phyloP scores from a whole-genome alignment of 2,329 filamentous ascomycete species.

The Aspergillus tubingensis region DNA sequence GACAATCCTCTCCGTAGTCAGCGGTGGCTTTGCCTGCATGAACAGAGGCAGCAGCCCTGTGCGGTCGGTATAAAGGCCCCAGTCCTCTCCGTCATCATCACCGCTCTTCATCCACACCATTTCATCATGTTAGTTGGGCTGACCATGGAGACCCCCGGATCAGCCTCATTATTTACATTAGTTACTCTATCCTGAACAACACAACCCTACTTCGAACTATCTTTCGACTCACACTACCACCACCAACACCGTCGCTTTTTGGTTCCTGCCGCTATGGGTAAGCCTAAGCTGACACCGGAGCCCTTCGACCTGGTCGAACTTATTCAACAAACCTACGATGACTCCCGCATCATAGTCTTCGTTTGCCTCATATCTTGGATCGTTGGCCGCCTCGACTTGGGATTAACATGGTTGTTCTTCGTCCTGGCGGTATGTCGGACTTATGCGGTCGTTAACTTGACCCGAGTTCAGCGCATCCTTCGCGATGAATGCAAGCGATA shows the following conservation, averaged over 20 bases:
- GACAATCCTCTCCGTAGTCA: background rate
- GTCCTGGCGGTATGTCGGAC: conserved; percentile 19
- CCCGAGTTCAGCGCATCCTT: conserved; percentile 16
- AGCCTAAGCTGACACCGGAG: background rate
- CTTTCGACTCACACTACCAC: background rate
- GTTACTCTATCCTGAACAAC: background rate
- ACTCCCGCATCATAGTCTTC: conserved; percentile 20
- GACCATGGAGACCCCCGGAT: background rate
- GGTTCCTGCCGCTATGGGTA: conserved; percentile 8
- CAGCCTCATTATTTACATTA: background rate
- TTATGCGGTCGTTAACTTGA: conserved; percentile 13
- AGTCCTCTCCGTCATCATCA: background rate
- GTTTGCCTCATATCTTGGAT: conserved; percentile 18
- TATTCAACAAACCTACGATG: conserved; percentile 18
- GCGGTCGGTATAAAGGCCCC: background rate
- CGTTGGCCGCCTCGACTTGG: conserved; percentile 16
- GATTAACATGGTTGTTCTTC: conserved; percentile 15
- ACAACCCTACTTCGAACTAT: background rate
- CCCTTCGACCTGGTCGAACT: conserved; percentile 3
- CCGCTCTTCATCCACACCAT: background rate
- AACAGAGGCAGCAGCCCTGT: conserved; percentile 1
- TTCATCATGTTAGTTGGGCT: background rate
- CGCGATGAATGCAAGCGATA: conserved; percentile 18
- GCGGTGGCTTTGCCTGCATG: background rate
- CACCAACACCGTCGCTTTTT: background rate